Percentiles rank a stretch among this genome's conserved stretches.
phyloP scores from a whole-genome alignment of 148 eudicot species.

The Vaccinium myrtillus region DNA sequence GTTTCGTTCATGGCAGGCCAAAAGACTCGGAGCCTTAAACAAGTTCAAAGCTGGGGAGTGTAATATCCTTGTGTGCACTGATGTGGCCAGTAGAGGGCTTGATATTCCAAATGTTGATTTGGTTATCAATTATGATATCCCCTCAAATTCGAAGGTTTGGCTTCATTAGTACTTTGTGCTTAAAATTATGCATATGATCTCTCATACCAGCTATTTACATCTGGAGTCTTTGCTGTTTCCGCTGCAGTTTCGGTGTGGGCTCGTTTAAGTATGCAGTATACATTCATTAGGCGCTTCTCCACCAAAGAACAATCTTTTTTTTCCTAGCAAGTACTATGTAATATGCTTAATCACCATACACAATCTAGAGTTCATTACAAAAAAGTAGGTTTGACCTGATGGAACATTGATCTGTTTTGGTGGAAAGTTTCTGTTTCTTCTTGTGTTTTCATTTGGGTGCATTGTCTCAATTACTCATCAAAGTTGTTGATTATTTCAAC shows the following conservation, averaged over 20 bases:
- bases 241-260: neutral
- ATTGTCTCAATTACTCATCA: slow-evolving; percentile 1
- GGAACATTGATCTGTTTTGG: neutral
- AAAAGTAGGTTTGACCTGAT: neutral
- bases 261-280: neutral
- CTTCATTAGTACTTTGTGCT: neutral
- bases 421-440: neutral
- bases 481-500: neutral
- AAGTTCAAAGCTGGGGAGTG: slow-evolving; percentile 91
- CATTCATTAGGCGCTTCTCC: neutral
- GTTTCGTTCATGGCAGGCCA: slow-evolving; percentile 40
- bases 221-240: neutral
- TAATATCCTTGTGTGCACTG: slow-evolving; percentile 76
- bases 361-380: neutral
- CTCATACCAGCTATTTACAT: neutral
- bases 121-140: slow-evolving; percentile 90
- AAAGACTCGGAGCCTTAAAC: slow-evolving; percentile 84
- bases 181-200: neutral
- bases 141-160: slow-evolving; percentile 74
- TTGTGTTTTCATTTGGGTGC: neutral
- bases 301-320: neutral
- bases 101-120: slow-evolving; percentile 88
- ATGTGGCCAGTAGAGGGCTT: slow-evolving; percentile 90
- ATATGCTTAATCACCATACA: neutral
- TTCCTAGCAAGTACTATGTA: neutral